phyloP scores from a whole-genome alignment of 805 yeast genomes.

The Lipomyces sp. region DNA sequence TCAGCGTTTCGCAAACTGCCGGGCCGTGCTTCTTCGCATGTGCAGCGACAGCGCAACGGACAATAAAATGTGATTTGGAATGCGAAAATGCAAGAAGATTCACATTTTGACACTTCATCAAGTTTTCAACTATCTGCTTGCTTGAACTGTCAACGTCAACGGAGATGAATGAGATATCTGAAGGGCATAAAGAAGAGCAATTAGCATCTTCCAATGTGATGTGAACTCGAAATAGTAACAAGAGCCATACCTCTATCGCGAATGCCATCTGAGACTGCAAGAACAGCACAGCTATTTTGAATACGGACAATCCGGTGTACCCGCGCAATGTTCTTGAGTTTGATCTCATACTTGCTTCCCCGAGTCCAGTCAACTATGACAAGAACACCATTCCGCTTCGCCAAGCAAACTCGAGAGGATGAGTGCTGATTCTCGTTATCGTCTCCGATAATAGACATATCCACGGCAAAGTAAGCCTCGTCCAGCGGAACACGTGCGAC shows the following conservation, averaged over 20 bases:
- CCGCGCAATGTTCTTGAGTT: constrained; percentile 14
- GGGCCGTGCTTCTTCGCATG: not conserved
- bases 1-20: constrained; percentile 11
- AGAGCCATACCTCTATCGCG: constrained; percentile 8
- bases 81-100: constrained; percentile 35
- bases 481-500: constrained; percentile 36
- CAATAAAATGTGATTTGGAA: constrained; percentile 31
- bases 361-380: constrained; percentile 33
- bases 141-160: not conserved
- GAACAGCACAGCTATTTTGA: constrained; percentile 19
- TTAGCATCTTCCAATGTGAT: constrained; percentile 1
- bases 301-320: constrained; percentile 24
- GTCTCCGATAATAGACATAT: constrained; percentile 33
- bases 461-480: constrained; percentile 37
- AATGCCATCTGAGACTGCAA: constrained; percentile 18
- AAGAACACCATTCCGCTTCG: constrained; percentile 31
- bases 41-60: not conserved
- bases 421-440: constrained; percentile 18
- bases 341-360: constrained; percentile 9
- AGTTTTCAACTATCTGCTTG: too few species aligned
- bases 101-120: too few species aligned
- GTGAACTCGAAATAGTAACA: not conserved
- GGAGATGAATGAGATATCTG: not conserved
- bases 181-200: not conserved
- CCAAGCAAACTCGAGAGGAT: constrained; percentile 34